Percentiles rank a stretch among this genome's conserved stretches.
Conservation (phyloP, 495 filamentous ascomycete species). For the Trichoderma virens region DNA sequence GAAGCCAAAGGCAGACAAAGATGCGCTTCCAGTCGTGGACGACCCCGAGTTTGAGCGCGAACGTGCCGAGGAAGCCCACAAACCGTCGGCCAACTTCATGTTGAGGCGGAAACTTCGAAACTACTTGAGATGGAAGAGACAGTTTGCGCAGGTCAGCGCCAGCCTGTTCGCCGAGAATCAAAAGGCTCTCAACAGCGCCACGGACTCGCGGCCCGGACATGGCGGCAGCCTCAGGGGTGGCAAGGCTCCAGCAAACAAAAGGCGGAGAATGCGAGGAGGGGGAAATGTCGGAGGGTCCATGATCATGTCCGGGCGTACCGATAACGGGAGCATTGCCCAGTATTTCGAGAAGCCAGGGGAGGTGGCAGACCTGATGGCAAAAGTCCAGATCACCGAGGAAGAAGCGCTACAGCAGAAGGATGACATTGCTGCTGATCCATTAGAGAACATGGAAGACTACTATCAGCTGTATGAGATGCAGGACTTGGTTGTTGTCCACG, state of each 20-base stretch:
- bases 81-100: constrained; percentile 73
- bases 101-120: constrained; percentile 80
- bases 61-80: constrained; percentile 40
- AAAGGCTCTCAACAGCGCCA: constrained; percentile 61
- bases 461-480: constrained; percentile 92
- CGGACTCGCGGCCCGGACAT: constrained; percentile 38
- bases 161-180: constrained; percentile 69
- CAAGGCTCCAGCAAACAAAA: constrained; percentile 71
- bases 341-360: constrained; percentile 43
- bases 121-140: constrained; percentile 87
- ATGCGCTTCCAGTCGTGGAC: constrained; percentile 23
- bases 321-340: constrained; percentile 41
- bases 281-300: constrained; percentile 48
- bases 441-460: constrained; percentile 85
- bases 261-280: constrained; percentile 82
- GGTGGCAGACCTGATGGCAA: constrained; percentile 50
- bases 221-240: constrained; percentile 21
- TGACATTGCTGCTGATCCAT: constrained; percentile 70
- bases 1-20: constrained; percentile 40
- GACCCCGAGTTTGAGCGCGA: constrained; percentile 11
- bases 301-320: constrained; percentile 36
- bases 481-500: constrained; percentile 79
- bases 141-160: constrained; percentile 76
- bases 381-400: constrained; percentile 73
- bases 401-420: constrained; percentile 60